A percentile compares a stretch with the other conserved stretches of the same genome.
Evolutionary conservation across 2,329 filamentous ascomycete species (phyloP).

Genomic region (Magnaporthales sp.): DNA sequence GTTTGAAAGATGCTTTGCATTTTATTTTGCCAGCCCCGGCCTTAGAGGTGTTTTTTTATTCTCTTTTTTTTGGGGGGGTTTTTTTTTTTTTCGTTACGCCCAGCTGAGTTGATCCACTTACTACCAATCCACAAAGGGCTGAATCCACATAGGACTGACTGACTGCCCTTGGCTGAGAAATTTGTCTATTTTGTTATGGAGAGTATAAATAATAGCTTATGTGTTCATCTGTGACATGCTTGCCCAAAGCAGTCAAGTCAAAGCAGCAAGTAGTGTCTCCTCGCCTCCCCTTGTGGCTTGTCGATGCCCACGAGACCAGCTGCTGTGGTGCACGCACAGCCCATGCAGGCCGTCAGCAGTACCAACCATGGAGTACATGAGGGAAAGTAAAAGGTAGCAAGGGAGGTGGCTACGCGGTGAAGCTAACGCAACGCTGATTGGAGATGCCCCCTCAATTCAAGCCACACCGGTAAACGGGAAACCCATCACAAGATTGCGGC

Average conservation of each 20-base stretch:
- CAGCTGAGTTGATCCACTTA: too few species aligned
- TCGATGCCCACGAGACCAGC: not conserved
- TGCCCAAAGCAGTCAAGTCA: not conserved
- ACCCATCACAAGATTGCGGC: not conserved
- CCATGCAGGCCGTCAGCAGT: not conserved
- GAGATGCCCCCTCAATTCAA: not conserved
- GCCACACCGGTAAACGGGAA: not conserved
- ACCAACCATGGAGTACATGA: not conserved
- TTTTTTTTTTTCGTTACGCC: not conserved
- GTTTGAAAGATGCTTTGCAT: not conserved
- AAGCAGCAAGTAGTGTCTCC: not conserved
- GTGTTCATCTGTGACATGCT: not conserved
- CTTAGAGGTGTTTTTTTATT: too few species aligned
- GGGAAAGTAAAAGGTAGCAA: not conserved
- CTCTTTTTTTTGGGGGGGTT: too few species aligned
- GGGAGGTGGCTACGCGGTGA: not conserved
- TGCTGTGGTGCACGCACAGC: not conserved
- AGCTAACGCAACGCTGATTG: not conserved
- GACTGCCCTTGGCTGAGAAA: too few species aligned
- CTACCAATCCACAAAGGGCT: too few species aligned
- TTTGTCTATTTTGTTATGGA: too few species aligned
- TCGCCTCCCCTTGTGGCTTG: not conserved
- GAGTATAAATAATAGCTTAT: too few species aligned
- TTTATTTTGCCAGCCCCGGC: not conserved
- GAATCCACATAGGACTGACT: too few species aligned